Base-by-base conservation (phyloP, 2,329 filamentous ascomycete genomes). In the Tetracladium maxilliforme region DNA sequence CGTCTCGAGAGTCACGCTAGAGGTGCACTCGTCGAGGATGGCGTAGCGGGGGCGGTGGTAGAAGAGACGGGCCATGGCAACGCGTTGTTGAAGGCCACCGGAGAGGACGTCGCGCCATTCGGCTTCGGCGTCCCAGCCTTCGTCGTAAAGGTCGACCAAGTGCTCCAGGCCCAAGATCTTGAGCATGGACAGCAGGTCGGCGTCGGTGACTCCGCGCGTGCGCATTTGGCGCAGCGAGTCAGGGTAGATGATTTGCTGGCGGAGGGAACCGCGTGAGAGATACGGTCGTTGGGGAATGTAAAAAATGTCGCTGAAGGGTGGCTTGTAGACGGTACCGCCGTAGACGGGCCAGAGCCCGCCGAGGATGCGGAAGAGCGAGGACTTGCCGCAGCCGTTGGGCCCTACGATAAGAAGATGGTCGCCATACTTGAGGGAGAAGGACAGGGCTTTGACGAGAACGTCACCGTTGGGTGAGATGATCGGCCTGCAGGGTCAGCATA, bases 281-380 rank as follows among this genome's bases (percentile, higher is more conserved):
- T 98, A 98, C 0, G 90, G 90, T 3, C 90, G 73, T 45, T 98
- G 90, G 0, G 90, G 90, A 35, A 98, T 92, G 55, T 98, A 98
- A 55, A 95, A 98, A 45, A 98, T 95, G 45, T 90, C 79, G 37
- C 81, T 73, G 42, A 87, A 90, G 3, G 80, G 74, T 2, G 90
- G 90, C 49, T 95, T 95, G 41, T 82, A 67, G 12, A 98, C 90
- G 2, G 70, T 83, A 25, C 90, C 90, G 35, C 90, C 87, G 49
- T 98, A 98, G 9, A 95, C 90, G 10, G 90, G 90, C 90, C 90
- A 98, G 4, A 98, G 62, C 1, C 90, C 90, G 32, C 90, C 90
- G 2, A 98, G 68, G 38, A 98, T 98, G 19, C 90, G 75, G 67
- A 98, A 98, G 4, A 98, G 64, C 10, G 80, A 92, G 1, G 83